These are phyloP conservation scores for Sphaerulina vaccinii DNA, from an alignment of 2,329 filamentous ascomycete species.

Conservation along the genomic window DNA sequence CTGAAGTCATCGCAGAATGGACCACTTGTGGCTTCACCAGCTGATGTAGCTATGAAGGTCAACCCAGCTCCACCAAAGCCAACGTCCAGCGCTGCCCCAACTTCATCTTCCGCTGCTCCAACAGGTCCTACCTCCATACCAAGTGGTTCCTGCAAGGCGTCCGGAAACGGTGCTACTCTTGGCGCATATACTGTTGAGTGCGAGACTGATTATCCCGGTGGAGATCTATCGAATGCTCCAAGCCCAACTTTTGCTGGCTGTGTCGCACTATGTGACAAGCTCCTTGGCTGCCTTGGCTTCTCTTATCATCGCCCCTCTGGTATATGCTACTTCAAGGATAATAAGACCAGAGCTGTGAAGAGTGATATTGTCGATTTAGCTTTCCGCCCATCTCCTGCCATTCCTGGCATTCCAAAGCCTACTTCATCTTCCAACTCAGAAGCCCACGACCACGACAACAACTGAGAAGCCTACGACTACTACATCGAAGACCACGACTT, in stretches of 20 bases:
- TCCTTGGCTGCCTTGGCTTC: neutral
- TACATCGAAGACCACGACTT: too few species aligned
- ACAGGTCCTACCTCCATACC: neutral
- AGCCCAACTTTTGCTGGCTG: neutral
- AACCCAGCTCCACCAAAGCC: neutral
- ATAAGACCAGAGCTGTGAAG: neutral
- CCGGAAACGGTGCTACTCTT: neutral
- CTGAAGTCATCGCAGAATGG: constrained; percentile 11
- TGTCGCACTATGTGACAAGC: neutral
- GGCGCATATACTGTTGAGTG: neutral
- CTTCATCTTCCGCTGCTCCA: neutral
- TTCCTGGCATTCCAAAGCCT: neutral
- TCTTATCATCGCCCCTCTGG: neutral
- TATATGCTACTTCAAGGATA: neutral
- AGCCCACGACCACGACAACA: neutral
- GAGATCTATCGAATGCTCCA: neutral
- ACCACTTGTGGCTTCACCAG: neutral
- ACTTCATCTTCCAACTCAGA: neutral
- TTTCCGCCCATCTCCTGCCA: neutral
- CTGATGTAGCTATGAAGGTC: constrained; percentile 7
- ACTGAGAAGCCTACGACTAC: neutral
- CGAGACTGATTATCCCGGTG: neutral
- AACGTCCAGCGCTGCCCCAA: neutral
- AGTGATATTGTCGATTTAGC: neutral
- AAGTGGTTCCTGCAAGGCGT: neutral